A percentile compares a stretch with the other conserved stretches of the same genome.
Evolutionary conservation across 1,284 basidiomycete genomes (phyloP).

Genomic region (Fomitiporia mediterranea): DNA sequence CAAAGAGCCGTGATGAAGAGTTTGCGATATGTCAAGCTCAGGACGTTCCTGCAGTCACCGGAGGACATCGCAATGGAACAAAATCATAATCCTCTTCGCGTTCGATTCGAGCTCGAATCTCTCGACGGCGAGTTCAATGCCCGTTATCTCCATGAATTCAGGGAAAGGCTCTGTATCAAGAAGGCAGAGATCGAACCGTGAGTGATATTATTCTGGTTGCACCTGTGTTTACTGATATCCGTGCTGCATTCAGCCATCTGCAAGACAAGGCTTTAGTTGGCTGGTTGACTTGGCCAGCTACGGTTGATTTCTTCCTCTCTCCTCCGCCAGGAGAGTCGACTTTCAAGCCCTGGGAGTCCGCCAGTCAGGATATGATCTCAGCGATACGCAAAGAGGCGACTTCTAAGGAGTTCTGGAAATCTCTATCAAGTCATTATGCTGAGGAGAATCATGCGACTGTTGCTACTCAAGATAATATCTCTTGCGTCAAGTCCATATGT

Average conservation of each 20-base stretch:
- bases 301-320: constrained; percentile 41
- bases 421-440: constrained; percentile 53
- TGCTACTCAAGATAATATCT: constrained; percentile 62
- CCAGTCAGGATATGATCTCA: constrained; percentile 42
- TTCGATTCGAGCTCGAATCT: constrained; percentile 50
- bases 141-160: constrained; percentile 50
- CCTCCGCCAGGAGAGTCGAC: constrained; percentile 45
- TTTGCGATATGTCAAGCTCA: constrained; percentile 70
- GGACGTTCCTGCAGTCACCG: constrained; percentile 60
- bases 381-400: constrained; percentile 43
- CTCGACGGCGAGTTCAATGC: constrained; percentile 48
- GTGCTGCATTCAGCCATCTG: constrained; percentile 31
- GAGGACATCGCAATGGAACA: constrained; percentile 51
- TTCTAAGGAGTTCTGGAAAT: constrained; percentile 53
- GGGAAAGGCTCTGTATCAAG: constrained; percentile 36
- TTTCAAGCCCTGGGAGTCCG: constrained; percentile 52
- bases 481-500: constrained; percentile 73
- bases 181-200: constrained; percentile 39
- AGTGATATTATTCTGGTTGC: constrained; percentile 25
- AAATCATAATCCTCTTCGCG: constrained; percentile 54
- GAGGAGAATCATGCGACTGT: constrained; percentile 61
- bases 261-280: constrained; percentile 52
- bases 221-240: background rate
- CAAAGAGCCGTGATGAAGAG: constrained; percentile 66
- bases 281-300: constrained; percentile 55